phyloP scores from a whole-genome alignment of 2,329 filamentous ascomycete species.

The Beauveria rudraprayagi region DNA sequence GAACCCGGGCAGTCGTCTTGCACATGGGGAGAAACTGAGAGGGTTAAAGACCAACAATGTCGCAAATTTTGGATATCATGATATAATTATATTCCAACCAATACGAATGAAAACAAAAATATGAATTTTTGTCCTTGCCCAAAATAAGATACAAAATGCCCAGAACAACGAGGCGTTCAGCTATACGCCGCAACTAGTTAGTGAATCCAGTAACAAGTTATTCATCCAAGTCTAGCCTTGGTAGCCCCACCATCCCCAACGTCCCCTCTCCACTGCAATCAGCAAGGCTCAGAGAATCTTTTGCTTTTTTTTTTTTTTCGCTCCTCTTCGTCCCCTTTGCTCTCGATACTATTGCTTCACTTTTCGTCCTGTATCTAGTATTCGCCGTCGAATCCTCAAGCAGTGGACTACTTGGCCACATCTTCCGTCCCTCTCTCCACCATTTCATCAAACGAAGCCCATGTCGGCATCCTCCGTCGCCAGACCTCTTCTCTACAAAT shows the following conservation, averaged over 20 bases:
- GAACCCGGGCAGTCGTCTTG: not conserved
- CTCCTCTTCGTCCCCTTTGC: not conserved
- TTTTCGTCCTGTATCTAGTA: not conserved
- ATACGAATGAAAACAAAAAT: too few relatives aligned
- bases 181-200: not conserved
- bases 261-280: not conserved
- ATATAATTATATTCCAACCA: too few relatives aligned
- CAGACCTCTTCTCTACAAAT: conserved; percentile 12
- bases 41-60: too few relatives aligned
- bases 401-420: not conserved
- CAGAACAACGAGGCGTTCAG: not conserved
- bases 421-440: not conserved
- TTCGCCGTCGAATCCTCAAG: not conserved
- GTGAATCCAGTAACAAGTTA: not conserved
- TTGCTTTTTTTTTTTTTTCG: too few relatives aligned
- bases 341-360: not conserved
- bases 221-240: not conserved
- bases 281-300: not conserved
- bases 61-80: too few relatives aligned
- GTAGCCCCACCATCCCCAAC: not conserved
- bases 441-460: not conserved
- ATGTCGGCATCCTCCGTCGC: conserved; percentile 14
- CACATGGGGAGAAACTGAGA: too few relatives aligned
- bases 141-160: not conserved
- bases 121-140: too few relatives aligned